Evolutionary conservation across 75 land plant species (phyloP).

Genomic region (Pinus albicaulis): DNA sequence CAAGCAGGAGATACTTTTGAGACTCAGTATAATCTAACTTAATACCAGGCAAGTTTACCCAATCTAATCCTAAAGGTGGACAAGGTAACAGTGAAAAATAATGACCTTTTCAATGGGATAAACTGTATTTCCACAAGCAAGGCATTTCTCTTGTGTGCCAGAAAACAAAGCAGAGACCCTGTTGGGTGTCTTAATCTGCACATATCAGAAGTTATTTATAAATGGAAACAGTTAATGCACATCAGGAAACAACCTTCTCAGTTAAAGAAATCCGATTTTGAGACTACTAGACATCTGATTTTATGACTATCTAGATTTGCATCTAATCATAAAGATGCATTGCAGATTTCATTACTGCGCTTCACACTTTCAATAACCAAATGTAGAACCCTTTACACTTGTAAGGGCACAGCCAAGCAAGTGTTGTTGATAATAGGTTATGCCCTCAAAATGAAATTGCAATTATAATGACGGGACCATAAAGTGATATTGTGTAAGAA

Average conservation of each 20-base stretch:
- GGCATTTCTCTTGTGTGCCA: conserved; percentile 95
- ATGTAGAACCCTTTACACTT: neutral
- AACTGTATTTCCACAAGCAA: conserved; percentile 85
- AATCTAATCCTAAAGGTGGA: neutral
- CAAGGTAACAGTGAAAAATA: neutral
- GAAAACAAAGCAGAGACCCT: conserved; percentile 71
- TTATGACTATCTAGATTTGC: neutral
- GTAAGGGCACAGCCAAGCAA: neutral
- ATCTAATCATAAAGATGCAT: conserved; percentile 5
- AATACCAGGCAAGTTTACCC: neutral
- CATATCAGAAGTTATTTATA: neutral
- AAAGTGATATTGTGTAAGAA: neutral
- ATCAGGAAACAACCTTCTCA: neutral
- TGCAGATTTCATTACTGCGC: neutral
- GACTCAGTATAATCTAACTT: neutral
- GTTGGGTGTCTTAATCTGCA: conserved; percentile 55
- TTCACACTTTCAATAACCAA: neutral
- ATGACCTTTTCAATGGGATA: conserved; percentile 92
- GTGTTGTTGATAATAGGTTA: neutral
- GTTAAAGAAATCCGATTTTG: neutral
- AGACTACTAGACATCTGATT: neutral
- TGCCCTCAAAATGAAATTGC: neutral
- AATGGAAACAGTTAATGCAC: neutral
- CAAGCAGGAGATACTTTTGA: neutral
- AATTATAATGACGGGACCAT: neutral